A percentile compares a stretch with the other conserved stretches of the same genome.
Conservation (phyloP, 2,329 filamentous ascomycete species). For the Colletotrichum sojae region DNA sequence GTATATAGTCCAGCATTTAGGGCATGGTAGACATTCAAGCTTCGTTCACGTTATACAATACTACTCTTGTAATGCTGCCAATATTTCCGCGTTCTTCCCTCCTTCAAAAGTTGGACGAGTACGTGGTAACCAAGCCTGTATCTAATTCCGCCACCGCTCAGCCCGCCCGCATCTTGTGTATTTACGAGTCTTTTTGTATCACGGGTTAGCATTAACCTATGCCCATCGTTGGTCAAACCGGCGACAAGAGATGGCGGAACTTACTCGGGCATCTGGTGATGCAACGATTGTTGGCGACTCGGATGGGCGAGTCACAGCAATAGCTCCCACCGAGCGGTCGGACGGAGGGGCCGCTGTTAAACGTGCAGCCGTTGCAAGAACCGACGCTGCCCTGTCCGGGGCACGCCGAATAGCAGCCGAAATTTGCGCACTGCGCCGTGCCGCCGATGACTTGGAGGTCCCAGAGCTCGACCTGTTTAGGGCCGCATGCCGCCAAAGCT, state of each 20-base stretch:
- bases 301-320: constrained; percentile 2
- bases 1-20: too few relatives aligned
- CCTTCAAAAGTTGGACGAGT: too few relatives aligned
- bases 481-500: not conserved
- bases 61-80: too few relatives aligned
- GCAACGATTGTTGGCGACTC: not conserved
- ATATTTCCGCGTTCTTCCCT: too few relatives aligned
- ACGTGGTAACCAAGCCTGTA: too few relatives aligned
- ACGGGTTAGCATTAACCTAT: too few relatives aligned
- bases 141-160: too few relatives aligned
- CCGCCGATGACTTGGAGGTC: constrained; percentile 10
- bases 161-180: too few relatives aligned
- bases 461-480: not conserved
- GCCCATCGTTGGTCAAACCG: too few relatives aligned
- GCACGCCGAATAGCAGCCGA: not conserved
- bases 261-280: not conserved
- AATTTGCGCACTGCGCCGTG: not conserved
- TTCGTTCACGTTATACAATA: too few relatives aligned
- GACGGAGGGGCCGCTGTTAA: not conserved
- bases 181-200: too few relatives aligned
- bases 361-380: constrained; percentile 12
- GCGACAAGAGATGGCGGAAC: not conserved
- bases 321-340: constrained; percentile 10
- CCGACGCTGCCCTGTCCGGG: not conserved
- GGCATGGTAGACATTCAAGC: too few relatives aligned